Conservation (phyloP, 805 yeast genomes). For the Saccharomycopsis oosterbeekiorum region DNA sequence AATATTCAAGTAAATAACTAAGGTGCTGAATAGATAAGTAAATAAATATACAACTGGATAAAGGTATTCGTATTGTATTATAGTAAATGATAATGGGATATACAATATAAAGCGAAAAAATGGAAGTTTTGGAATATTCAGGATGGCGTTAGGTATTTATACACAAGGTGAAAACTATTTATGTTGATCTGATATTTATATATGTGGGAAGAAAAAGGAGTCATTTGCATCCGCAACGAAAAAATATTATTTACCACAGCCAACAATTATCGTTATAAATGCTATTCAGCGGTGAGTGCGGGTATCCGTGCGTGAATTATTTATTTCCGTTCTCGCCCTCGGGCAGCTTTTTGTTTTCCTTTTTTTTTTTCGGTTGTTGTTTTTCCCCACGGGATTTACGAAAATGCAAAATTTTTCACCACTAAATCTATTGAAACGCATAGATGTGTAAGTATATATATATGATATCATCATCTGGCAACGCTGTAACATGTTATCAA, state of each 20-base stretch:
- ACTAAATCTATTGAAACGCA: too few relatives aligned
- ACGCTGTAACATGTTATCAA: too few relatives aligned
- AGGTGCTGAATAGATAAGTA: not conserved
- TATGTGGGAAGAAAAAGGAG: not conserved
- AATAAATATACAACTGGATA: not conserved
- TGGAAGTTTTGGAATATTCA: not conserved
- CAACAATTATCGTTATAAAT: not conserved
- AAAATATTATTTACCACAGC: not conserved
- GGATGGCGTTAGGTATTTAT: slow-evolving; percentile 1
- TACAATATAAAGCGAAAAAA: not conserved
- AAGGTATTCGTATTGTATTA: not conserved
- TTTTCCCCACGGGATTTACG: not conserved
- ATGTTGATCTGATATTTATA: not conserved
- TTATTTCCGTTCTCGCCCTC: not conserved
- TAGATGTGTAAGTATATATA: too few relatives aligned
- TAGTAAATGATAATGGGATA: not conserved
- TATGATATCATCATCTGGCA: too few relatives aligned
- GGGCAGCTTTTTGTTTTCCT: not conserved
- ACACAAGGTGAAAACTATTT: not conserved
- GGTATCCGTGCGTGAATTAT: not conserved
- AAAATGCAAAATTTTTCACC: not conserved
- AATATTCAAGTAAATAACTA: not conserved
- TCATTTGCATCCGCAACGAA: not conserved
- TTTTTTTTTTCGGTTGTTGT: not conserved
- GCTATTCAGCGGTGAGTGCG: not conserved